phyloP scores from a whole-genome alignment of 2,329 filamentous ascomycete species.

The Tolypocladium cylindrosporum region DNA sequence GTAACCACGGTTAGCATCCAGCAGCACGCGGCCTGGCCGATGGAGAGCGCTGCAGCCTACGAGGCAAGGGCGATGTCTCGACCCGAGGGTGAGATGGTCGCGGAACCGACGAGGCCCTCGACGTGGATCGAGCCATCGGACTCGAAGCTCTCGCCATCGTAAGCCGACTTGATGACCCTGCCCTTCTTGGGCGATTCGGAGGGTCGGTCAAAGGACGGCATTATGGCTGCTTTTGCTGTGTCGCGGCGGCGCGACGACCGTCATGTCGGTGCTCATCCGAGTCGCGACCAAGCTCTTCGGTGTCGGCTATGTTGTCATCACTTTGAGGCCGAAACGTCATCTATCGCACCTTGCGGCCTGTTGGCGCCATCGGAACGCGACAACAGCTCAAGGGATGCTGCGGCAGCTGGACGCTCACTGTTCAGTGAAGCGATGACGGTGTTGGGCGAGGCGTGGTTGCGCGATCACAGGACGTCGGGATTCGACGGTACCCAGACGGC shows the following conservation, averaged over 20 bases:
- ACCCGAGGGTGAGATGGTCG: slow-evolving; percentile 85
- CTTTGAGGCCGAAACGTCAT: background rate
- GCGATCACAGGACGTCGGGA: background rate
- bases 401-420: background rate
- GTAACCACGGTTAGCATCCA: background rate
- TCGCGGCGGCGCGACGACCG: background rate
- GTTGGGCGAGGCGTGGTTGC: background rate
- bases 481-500: background rate
- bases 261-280: background rate
- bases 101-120: slow-evolving; percentile 72
- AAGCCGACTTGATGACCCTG: slow-evolving; percentile 57
- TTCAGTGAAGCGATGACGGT: background rate
- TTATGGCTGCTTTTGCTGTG: slow-evolving; percentile 11
- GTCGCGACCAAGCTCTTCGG: background rate
- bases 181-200: slow-evolving; percentile 40
- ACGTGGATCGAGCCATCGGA: slow-evolving; percentile 77
- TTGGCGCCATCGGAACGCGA: background rate
- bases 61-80: slow-evolving; percentile 85
- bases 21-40: background rate
- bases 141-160: slow-evolving; percentile 81
- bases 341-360: background rate
- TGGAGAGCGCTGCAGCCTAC: slow-evolving; percentile 25
- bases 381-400: background rate
- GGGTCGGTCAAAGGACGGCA: slow-evolving; percentile 39
- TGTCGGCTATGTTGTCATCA: background rate